phyloP scores from a whole-genome alignment of 2,329 filamentous ascomycete genomes.

The Pseudocercospora fuligena region DNA sequence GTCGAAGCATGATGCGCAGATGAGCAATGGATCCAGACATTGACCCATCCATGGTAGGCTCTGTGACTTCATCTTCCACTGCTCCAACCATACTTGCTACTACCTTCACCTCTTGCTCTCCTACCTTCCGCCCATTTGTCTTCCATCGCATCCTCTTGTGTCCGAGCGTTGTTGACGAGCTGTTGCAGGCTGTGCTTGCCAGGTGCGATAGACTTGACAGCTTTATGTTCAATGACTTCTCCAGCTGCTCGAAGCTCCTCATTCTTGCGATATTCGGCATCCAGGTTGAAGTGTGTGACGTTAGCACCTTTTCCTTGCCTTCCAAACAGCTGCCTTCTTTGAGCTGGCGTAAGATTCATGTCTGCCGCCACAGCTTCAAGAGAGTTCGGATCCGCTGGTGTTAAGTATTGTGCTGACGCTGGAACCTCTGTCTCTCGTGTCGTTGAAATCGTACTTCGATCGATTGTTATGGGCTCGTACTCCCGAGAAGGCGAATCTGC shows the following conservation, averaged over 20 bases:
- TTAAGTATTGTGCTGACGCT: conserved; percentile 20
- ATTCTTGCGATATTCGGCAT: conserved; percentile 84
- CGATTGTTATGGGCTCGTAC: conserved; percentile 44
- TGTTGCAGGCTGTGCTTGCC: conserved; percentile 90
- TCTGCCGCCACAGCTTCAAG: conserved; percentile 74
- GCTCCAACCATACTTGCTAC: conserved; percentile 33
- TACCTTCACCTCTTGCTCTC: conserved; percentile 72
- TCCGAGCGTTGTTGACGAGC: conserved; percentile 80
- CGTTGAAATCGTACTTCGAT: conserved; percentile 28
- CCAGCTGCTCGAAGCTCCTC: conserved; percentile 73
- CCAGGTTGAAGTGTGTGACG: conserved; percentile 86
- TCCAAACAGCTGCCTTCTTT: conserved; percentile 84
- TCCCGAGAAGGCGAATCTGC: conserved; percentile 9
- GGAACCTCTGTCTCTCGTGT: conserved; percentile 10
- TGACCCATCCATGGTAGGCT: too few species aligned
- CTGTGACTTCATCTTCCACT: background rate
- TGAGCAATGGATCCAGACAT: too few species aligned
- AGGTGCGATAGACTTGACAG: conserved; percentile 79
- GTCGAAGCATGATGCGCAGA: background rate
- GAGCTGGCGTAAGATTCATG: conserved; percentile 76
- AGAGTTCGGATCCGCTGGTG: conserved; percentile 51
- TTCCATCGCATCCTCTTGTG: conserved; percentile 84
- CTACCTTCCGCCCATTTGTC: conserved; percentile 86
- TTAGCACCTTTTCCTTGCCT: conserved; percentile 57
- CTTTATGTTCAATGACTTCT: conserved; percentile 73